These are phyloP conservation scores for Entoloma clypeatum DNA, from an alignment of 1,284 basidiomycete species.

Conservation along the genomic window DNA sequence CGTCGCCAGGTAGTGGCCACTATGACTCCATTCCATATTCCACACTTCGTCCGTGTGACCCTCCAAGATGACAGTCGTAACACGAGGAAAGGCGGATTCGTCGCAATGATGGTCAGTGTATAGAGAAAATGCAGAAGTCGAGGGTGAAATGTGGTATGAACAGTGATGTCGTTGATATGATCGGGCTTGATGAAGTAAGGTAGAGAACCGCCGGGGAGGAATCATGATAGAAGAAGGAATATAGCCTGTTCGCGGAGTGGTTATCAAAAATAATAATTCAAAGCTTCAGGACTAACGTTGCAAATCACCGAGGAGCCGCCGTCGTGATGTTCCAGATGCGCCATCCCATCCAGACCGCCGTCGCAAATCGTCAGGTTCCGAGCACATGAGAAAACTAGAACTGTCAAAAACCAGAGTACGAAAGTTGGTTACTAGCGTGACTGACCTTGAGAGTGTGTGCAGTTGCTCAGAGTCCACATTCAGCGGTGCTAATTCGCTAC, in stretches of 20 bases:
- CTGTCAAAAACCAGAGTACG: neutral
- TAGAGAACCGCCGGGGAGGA: constrained; percentile 82
- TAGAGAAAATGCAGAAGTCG: constrained; percentile 67
- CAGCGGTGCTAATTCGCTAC: constrained; percentile 82
- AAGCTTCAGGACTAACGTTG: constrained; percentile 59
- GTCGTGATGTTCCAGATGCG: constrained; percentile 74
- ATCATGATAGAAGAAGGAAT: constrained; percentile 92
- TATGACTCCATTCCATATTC: constrained; percentile 93
- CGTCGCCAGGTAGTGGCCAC: constrained; percentile 81
- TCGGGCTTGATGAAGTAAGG: constrained; percentile 85
- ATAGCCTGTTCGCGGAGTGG: constrained; percentile 49
- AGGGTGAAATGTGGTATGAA: constrained; percentile 74
- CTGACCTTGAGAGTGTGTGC: constrained; percentile 81
- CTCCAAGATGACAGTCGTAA: constrained; percentile 79
- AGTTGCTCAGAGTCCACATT: constrained; percentile 75
- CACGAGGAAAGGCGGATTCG: constrained; percentile 77
- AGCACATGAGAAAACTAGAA: constrained; percentile 83
- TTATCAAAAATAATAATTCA: constrained; percentile 2
- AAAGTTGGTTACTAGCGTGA: constrained; percentile 1
- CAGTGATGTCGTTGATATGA: constrained; percentile 76
- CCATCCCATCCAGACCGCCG: constrained; percentile 89
- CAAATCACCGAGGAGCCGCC: constrained; percentile 70
- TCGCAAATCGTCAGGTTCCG: constrained; percentile 79
- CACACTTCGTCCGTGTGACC: constrained; percentile 94
- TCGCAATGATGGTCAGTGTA: constrained; percentile 85